Conservation (phyloP, 106 monocot species). For the Allium cepa region DNA sequence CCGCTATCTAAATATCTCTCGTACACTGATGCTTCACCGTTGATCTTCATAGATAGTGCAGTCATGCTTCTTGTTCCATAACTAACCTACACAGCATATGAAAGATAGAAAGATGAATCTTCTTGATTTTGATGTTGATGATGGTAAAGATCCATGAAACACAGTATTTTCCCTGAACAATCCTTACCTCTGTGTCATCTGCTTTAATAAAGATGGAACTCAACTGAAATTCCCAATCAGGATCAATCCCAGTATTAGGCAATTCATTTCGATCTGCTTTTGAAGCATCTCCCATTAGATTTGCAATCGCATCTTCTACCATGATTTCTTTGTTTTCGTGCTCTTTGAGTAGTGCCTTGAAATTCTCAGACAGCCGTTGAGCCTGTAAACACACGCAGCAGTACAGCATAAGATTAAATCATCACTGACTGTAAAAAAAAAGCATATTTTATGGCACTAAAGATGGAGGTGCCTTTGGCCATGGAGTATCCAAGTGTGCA, state of each 20-base stretch:
- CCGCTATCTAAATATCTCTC: slow-evolving; percentile 64
- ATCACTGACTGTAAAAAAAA: too few species aligned
- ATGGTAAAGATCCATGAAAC: neutral
- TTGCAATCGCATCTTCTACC: slow-evolving; percentile 28
- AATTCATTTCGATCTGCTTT: slow-evolving; percentile 47
- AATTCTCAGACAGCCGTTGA: slow-evolving; percentile 23
- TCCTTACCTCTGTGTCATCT: slow-evolving; percentile 35
- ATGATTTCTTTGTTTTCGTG: slow-evolving; percentile 20
- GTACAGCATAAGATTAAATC: neutral
- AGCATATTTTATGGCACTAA: too few species aligned
- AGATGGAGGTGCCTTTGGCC: slow-evolving; percentile 58
- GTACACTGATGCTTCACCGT: slow-evolving; percentile 49
- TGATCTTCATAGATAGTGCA: slow-evolving; percentile 29
- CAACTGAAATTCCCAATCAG: slow-evolving; percentile 53
- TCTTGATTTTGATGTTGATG: neutral
- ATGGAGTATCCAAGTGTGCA: slow-evolving; percentile 67
- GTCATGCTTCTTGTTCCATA: slow-evolving; percentile 88
- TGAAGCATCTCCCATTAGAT: slow-evolving; percentile 50
- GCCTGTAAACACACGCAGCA: slow-evolving; percentile 21
- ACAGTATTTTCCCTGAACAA: too few species aligned
- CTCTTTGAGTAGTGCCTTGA: slow-evolving; percentile 29
- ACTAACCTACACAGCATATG: slow-evolving; percentile 28
- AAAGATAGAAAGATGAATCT: neutral
- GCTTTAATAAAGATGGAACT: slow-evolving; percentile 65
- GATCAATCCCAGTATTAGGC: slow-evolving; percentile 49